Base-by-base conservation (phyloP, 306 rosid genomes). In the Neltuma alba region DNA sequence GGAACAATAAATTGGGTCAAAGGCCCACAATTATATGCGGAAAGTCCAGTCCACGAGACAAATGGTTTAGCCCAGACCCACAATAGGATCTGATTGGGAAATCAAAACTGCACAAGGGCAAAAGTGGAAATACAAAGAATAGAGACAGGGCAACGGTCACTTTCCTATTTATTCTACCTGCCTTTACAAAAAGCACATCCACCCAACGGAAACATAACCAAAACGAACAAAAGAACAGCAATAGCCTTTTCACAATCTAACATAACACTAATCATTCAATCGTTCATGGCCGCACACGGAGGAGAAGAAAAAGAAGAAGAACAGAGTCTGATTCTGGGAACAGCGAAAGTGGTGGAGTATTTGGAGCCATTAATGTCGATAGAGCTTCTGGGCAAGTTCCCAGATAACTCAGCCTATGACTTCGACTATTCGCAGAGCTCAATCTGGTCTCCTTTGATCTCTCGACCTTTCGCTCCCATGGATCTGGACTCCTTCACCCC, bases 371-470 rank as follows among this genome's bases (percentile, higher is more conserved):
- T 80, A 25, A 92, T 94, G 97, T 87, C 96, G 1, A 31, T 81
- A n/a, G 96, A 90, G 66, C 94, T 94, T 72, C 96, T 88, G 52
- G 80, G 87, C 88, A 92, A 94, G 79, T 94, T 88, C 64, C 98
- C 96, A 9, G 97, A 94, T 83, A 94, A 94, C 83, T 92, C 98
- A 2, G 93, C 97, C 16, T 94, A 84, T 54, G 94, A 92, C 23
- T 94, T 94, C 70, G 94, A 94, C 50, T 92, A 94, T 83, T 79
- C 96, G 23, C 96, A 91, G 88, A 94, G 98, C 89, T 87, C 93
- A 42, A 94, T 92, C 11, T 94, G 98, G 98, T 92, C 98, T 27
- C 98, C 98, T 66, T 74, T 94, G 70, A 87, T 85, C 70, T 89
- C 87, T 27, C 87, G 88, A 14, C 69, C 88, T 72, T 81, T 79